phyloP scores from a whole-genome alignment of 2,329 filamentous ascomycete genomes.

The Aspergillus fumigatiaffinis region DNA sequence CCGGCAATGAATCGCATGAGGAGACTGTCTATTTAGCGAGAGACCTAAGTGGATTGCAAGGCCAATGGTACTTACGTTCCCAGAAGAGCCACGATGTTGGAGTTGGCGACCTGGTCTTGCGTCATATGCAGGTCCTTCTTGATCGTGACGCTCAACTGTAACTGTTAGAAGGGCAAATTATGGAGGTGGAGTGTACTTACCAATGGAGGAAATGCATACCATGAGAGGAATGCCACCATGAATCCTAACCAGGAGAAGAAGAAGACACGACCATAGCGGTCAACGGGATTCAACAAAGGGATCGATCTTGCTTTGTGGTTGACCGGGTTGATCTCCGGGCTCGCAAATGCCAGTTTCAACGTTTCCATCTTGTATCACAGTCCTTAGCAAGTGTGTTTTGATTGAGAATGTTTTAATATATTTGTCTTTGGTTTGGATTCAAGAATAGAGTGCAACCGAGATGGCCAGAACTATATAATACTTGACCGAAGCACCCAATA shows the following conservation, averaged over 20 bases:
- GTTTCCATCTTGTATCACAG: too few species aligned
- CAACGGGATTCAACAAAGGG: conserved; percentile 71
- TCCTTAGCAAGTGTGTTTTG: too few species aligned
- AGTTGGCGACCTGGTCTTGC: conserved; percentile 72
- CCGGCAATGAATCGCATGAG: conserved; percentile 74
- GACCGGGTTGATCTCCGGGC: conserved; percentile 68
- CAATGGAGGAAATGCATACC: conserved; percentile 84
- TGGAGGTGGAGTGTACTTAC: conserved; percentile 45
- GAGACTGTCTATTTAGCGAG: too few species aligned
- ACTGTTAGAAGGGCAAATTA: background rate
- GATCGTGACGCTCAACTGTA: conserved; percentile 68
- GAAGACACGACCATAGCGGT: conserved; percentile 81
- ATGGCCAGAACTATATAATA: too few species aligned
- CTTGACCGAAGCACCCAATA: too few species aligned
- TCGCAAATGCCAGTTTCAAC: too few species aligned
- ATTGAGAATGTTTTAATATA: too few species aligned
- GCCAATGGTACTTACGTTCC: conserved; percentile 34
- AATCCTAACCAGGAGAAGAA: conserved; percentile 87
- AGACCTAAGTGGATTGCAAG: too few species aligned
- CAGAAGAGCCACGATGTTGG: conserved; percentile 78
- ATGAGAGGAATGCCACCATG: conserved; percentile 84
- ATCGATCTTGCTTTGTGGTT: conserved; percentile 79
- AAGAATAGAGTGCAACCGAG: too few species aligned
- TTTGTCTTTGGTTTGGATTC: too few species aligned
- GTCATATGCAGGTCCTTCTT: conserved; percentile 71